phyloP scores from a whole-genome alignment of 2,329 filamentous ascomycete species.

The Microsporum canis region DNA sequence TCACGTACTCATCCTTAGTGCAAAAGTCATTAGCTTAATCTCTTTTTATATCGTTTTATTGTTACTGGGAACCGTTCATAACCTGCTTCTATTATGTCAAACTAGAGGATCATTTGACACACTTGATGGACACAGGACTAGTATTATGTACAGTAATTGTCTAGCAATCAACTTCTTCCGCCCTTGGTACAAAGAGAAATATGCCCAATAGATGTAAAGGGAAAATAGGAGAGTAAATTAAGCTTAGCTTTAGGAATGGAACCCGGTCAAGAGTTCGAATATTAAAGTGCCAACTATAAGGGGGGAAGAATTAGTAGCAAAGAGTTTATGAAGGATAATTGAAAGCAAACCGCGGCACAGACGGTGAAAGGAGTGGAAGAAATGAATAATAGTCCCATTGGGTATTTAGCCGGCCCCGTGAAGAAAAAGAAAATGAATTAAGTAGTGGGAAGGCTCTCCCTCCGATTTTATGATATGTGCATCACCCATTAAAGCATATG shows the following conservation, averaged over 20 bases:
- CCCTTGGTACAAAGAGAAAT: background rate
- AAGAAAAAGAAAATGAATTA: background rate
- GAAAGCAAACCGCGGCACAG: background rate
- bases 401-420: background rate
- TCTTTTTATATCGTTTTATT: too few relatives aligned
- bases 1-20: background rate
- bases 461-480: background rate
- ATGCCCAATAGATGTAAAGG: background rate
- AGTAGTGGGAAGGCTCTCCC: background rate
- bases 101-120: background rate
- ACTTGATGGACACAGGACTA: background rate
- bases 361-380: background rate
- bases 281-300: background rate
- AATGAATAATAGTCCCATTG: background rate
- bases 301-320: background rate
- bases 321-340: background rate
- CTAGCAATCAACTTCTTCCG: background rate
- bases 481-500: background rate
- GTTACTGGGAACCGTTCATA: background rate
- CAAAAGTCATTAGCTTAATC: background rate
- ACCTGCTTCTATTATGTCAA: background rate
- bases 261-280: background rate
- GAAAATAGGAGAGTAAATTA: background rate
- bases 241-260: background rate
- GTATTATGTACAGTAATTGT: background rate